Percentiles rank a stretch among this genome's conserved stretches.
These are phyloP conservation scores for Erodium trifolium DNA, from an alignment of 441 rosid species.

Conservation along the genomic window DNA sequence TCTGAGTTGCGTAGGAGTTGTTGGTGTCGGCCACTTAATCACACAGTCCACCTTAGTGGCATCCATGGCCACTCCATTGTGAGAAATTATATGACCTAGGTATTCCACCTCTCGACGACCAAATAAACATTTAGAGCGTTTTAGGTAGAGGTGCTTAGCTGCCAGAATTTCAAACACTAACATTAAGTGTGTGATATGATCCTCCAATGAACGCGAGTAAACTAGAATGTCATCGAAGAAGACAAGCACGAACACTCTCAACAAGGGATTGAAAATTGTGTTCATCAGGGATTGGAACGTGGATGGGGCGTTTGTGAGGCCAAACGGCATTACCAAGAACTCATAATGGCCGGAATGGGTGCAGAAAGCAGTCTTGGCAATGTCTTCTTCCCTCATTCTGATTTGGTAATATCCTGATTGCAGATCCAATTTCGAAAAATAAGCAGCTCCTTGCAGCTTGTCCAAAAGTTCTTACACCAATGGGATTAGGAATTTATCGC, in stretches of 20 bases:
- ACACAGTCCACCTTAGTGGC: not conserved
- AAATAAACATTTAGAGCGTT: not conserved
- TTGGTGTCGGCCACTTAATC: not conserved
- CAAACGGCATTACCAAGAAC: constrained; percentile 1
- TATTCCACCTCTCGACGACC: not conserved
- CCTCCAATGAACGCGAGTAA: not conserved
- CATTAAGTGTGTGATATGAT: not conserved
- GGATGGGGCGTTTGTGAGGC: not conserved
- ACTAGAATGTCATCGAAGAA: not conserved
- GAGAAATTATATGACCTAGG: not conserved
- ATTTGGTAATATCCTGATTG: not conserved
- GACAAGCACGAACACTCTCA: not conserved
- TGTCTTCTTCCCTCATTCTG: not conserved
- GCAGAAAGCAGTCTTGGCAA: not conserved
- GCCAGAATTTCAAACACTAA: not conserved
- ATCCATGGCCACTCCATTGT: not conserved
- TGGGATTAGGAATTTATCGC: not conserved
- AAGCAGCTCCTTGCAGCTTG: not conserved
- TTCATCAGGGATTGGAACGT: not conserved
- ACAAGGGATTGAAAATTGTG: not conserved
- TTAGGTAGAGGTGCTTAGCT: not conserved
- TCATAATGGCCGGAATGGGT: not conserved
- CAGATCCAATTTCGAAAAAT: not conserved
- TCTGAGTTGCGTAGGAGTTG: not conserved
- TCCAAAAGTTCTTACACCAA: not conserved